Base-by-base conservation (phyloP, 306 rosid species). In the Echinosophora koreensis region DNA sequence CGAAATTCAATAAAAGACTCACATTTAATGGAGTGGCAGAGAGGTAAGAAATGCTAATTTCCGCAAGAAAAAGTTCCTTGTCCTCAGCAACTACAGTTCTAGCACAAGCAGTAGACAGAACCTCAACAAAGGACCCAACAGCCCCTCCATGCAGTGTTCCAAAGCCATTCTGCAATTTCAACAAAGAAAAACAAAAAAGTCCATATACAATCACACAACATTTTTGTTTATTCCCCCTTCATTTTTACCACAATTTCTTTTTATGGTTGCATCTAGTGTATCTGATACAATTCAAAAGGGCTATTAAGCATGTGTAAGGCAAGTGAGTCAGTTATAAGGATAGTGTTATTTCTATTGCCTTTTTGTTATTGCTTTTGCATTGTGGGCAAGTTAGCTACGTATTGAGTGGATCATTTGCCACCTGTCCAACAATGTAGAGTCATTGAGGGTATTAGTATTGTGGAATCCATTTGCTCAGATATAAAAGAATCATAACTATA, bases 51-150 rank as follows among this genome's bases (percentile, higher is more conserved):
- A 83, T 57, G 79, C 81, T 80, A 11, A 80, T 6, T 80, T 86
- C 87, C 42, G 85, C 89, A 7, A 86, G 87, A 77, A 77, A 83
- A 44, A 86, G 75, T 51, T 80, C 83, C 56, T 77, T 86, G 69
- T 83, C 60, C 60, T 77, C 81, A 13, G 79, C 27, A 52, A 86
- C 89, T 18, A 86, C 81, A 41, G 89, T 86, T 73, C 85, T 80
- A 41, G 87, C 89, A 51, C 89, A 86, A 73, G 87, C 85, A 56
- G 35, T 83, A 1, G 83, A 9, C 8, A 86, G 52, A 15, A 68
- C 18, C 52, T 86, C 84, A 69, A 46, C 84, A 12, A 86, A 72
- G 46, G 79, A 16, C 7, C 66, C 89, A 80, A 86, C 77, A 32
- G 80, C 62, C 11, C 87, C 89, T 56, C 89, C 89, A 64, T 86